A percentile compares a stretch with the other conserved stretches of the same genome.
These are phyloP conservation scores for Thyridium curvatum DNA, from an alignment of 2,329 filamentous ascomycete species.

Conservation along the genomic window DNA sequence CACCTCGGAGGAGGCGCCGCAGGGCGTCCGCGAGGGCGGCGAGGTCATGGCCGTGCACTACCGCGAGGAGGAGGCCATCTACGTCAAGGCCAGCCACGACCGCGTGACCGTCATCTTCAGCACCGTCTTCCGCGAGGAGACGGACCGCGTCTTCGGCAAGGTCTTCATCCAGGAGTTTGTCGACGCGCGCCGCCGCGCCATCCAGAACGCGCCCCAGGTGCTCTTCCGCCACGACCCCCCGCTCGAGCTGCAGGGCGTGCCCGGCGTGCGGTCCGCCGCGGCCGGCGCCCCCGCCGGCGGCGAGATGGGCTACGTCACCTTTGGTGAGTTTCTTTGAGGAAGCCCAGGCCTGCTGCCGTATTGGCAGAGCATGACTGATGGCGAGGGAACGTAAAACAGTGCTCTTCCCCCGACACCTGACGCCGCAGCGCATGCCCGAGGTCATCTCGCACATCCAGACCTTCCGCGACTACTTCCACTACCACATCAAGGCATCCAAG, in stretches of 20 bases:
- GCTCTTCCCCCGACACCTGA: conserved; percentile 91
- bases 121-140: conserved; percentile 96
- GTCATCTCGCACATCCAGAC: conserved; percentile 99
- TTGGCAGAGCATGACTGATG: too few relatives aligned
- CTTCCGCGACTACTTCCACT: conserved; percentile 99
- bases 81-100: conserved; percentile 94
- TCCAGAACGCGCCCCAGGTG: conserved; percentile 97
- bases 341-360: too few relatives aligned
- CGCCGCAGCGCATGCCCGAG: conserved; percentile 81
- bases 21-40: conserved; percentile 82
- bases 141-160: conserved; percentile 94
- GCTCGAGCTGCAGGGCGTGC: conserved; percentile 80
- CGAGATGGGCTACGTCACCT: conserved; percentile 95
- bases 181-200: conserved; percentile 86
- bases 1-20: conserved; percentile 87
- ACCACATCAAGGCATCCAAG: conserved; percentile 99
- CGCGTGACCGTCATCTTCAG: conserved; percentile 98
- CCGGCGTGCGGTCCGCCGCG: conserved; percentile 69
- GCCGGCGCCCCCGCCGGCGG: conserved; percentile 40
- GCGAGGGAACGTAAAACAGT: conserved; percentile 50
- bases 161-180: conserved; percentile 99
- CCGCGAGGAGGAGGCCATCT: conserved; percentile 97
- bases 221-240: conserved; percentile 93
- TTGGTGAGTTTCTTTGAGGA: conserved; percentile 62
- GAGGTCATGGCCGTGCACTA: conserved; percentile 96